Base-by-base conservation (phyloP, 768 basidiomycete species). In the Suillus placidus region DNA sequence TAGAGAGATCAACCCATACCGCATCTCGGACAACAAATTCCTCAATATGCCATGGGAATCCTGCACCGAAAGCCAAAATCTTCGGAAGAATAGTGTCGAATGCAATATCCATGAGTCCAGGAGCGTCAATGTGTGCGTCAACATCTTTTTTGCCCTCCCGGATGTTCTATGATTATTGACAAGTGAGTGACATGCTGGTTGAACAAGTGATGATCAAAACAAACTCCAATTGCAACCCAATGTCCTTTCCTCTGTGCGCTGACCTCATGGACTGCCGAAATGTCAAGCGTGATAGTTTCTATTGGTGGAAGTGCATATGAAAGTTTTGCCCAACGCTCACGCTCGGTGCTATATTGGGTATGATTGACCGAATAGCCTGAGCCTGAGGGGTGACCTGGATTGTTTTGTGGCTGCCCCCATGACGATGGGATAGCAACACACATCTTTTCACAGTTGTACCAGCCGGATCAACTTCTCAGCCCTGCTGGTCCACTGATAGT, bases 161-260 rank as follows among this genome's bases (percentile, higher is more conserved):
- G 1, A 67, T 67, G 38, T 61, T 67, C 67, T 67, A 12, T n/a
- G 26, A n/a, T 23, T 30, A 43, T n/a, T 64, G 26, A 65, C 23
- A 9, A 65, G 34, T 38, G 43, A 20, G 34, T n/a, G 13, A 6
- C n/a, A 54, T 16, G 12, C 18, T 23, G 12, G 45, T 23, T 20
- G 45, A 20, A 35, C 8, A 3, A 42, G 20, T 57, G 26, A 12
- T n/a, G 56, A 55, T 45, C 38, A 20, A 23, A 30, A 32, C 14
- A 64, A 7, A 47, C 47, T 18, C 47, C 14, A 32, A 65, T 37
- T 34, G 45, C 4, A 10, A 43, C 30, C 30, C 43, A 20, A 32
- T 30, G 34, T 60, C 26, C 35, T 8, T 40, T 42, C 5, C 3
- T 61, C n/a, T 6, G 30, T 16, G 13, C 7, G 4, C 60, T 16